Conservation (phyloP, 2,329 filamentous ascomycete species). For the Ceratocystis papillata region DNA sequence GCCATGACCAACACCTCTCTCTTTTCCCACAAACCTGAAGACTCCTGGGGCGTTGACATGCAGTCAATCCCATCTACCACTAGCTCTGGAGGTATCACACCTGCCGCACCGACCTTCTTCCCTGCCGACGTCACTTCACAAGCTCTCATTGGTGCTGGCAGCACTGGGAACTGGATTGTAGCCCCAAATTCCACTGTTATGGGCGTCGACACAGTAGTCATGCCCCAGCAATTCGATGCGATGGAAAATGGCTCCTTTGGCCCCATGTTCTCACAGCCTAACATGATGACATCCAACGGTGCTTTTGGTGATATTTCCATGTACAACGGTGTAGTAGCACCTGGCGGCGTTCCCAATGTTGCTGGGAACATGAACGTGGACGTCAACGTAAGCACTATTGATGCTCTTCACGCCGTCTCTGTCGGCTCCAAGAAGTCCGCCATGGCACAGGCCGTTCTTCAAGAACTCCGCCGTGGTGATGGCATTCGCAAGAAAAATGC, state of each 20-base stretch:
- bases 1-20: constrained; percentile 41
- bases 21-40: constrained; percentile 55
- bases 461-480: constrained; percentile 66
- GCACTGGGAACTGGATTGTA: constrained; percentile 52
- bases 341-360: constrained; percentile 30
- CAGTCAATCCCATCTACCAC: constrained; percentile 53
- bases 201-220: constrained; percentile 48
- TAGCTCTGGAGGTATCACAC: constrained; percentile 31
- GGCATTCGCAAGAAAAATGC: constrained; percentile 99
- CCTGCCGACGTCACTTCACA: not conserved
- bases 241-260: constrained; percentile 44
- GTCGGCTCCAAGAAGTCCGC: constrained; percentile 42
- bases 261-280: constrained; percentile 43
- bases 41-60: constrained; percentile 52
- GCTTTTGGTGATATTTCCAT: constrained; percentile 45
- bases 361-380: constrained; percentile 30
- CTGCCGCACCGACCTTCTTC: not conserved
- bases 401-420: constrained; percentile 43
- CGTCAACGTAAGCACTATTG: constrained; percentile 33
- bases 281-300: constrained; percentile 41
- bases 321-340: constrained; percentile 40
- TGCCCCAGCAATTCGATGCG: constrained; percentile 56
- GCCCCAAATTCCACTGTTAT: not conserved
- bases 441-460: constrained; percentile 21
- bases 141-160: constrained; percentile 31